phyloP scores from a whole-genome alignment of 192 early-diverging fungal genomes.

The Cetraspora pellucida region DNA sequence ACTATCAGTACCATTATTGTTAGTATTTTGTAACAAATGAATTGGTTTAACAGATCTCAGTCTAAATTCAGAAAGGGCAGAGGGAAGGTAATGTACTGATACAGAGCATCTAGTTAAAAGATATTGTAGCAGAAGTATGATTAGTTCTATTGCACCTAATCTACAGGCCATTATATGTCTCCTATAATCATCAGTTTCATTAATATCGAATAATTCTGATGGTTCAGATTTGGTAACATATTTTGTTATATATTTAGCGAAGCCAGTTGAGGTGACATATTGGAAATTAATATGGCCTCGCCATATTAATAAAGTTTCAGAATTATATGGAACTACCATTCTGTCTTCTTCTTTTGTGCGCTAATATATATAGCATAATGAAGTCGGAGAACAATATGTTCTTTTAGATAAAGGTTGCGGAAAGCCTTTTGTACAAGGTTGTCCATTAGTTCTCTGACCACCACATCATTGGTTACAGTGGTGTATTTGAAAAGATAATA shows the following conservation, averaged over 20 bases:
- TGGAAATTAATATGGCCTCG: too few species aligned
- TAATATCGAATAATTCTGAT: background rate
- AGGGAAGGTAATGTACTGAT: background rate
- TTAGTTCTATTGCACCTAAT: slow-evolving; percentile 3
- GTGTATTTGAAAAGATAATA: background rate
- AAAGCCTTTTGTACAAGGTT: too few species aligned
- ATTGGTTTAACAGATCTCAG: background rate
- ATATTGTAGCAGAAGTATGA: background rate
- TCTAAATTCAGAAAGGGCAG: background rate
- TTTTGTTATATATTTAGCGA: too few species aligned
- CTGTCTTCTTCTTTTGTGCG: background rate
- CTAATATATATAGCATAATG: background rate
- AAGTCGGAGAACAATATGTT: background rate
- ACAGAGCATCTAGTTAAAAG: too few species aligned
- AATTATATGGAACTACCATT: slow-evolving; percentile 9
- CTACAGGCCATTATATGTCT: background rate
- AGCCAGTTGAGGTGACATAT: too few species aligned
- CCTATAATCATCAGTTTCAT: background rate
- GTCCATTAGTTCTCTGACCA: too few species aligned
- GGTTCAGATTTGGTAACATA: too few species aligned
- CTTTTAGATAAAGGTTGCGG: background rate
- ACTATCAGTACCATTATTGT: too few species aligned
- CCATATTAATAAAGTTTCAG: too few species aligned
- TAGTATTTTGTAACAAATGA: too few species aligned
- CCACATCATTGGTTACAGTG: background rate